These are phyloP conservation scores for Eimeria sp. DNA, from an alignment of 169 alveolate species.

Conservation along the genomic window DNA sequence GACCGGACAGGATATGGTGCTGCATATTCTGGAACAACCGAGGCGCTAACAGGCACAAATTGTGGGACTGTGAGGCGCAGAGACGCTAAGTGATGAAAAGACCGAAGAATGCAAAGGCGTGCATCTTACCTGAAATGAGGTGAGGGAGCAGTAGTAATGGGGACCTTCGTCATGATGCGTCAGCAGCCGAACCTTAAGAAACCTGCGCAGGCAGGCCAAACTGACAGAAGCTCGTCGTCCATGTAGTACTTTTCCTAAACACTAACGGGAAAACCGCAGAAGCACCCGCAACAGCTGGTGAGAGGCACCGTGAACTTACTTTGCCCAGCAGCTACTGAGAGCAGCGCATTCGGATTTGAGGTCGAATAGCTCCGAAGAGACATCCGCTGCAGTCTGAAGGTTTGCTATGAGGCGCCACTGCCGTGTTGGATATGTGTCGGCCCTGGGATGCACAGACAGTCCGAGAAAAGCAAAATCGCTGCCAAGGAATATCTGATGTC, in stretches of 20 bases:
- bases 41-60: neutral
- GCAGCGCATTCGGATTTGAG: slow-evolving; percentile 86
- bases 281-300: neutral
- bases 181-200: slow-evolving; percentile 89
- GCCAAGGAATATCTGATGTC: neutral
- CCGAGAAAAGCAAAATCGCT: neutral
- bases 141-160: slow-evolving; percentile 91
- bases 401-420: slow-evolving; percentile 90
- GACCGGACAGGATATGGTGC: neutral
- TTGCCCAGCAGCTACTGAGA: slow-evolving; percentile 80
- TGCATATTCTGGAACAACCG: neutral
- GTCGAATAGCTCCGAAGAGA: slow-evolving; percentile 89
- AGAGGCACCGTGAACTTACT: slow-evolving; percentile 12
- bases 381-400: slow-evolving; percentile 87
- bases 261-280: neutral
- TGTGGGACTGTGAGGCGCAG: neutral
- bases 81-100: neutral
- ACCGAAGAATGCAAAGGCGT: no score
- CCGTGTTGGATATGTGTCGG: slow-evolving; percentile 89
- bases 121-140: slow-evolving; percentile 85
- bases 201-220: slow-evolving; percentile 73
- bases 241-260: neutral
- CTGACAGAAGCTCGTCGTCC: neutral
- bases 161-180: slow-evolving; percentile 89
- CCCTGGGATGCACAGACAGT: slow-evolving; percentile 67